Percentiles rank a stretch among this genome's conserved stretches.
phyloP scores from a whole-genome alignment of 164 flowering plant genomes.

The Berberis thunbergii region DNA sequence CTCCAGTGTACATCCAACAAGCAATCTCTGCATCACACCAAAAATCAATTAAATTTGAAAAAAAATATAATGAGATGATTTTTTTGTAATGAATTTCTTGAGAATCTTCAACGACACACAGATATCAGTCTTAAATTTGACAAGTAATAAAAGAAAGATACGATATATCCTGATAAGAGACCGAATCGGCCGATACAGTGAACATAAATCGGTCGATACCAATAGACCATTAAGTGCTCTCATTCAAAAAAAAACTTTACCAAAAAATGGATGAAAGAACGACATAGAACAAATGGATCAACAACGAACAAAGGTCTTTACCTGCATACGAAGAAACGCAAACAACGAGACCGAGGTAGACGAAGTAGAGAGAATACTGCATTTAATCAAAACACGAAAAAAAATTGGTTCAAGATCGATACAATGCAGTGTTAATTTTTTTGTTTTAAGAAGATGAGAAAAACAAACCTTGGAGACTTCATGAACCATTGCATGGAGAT shows the following conservation, averaged over 20 bases:
- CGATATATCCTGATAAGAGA: no score
- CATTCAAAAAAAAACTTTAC: no score
- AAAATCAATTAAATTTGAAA: no score
- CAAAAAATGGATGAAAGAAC: no score
- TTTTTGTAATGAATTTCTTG: not conserved
- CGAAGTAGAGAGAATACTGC: conserved; percentile 94
- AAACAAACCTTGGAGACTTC: conserved; percentile 75
- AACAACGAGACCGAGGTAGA: conserved; percentile 84
- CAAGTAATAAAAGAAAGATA: no score
- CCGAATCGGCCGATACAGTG: no score
- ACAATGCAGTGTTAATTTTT: not conserved
- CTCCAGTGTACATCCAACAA: conserved; percentile 99
- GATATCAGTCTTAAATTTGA: no score
- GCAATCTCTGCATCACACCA: conserved; percentile 52
- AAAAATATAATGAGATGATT: not conserved
- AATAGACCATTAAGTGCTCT: no score
- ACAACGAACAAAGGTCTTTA: conserved; percentile 7
- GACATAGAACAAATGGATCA: no score
- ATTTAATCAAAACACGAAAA: conserved; percentile 12
- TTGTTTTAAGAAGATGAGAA: not conserved
- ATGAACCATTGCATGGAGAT: conserved; percentile 64
- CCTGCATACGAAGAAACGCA: conserved; percentile 95
- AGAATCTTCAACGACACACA: not conserved
- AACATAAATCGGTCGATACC: no score
- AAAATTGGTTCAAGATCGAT: not conserved